Evolutionary conservation across 1,284 basidiomycete species (phyloP).

Genomic region (Malassezia furfur): DNA sequence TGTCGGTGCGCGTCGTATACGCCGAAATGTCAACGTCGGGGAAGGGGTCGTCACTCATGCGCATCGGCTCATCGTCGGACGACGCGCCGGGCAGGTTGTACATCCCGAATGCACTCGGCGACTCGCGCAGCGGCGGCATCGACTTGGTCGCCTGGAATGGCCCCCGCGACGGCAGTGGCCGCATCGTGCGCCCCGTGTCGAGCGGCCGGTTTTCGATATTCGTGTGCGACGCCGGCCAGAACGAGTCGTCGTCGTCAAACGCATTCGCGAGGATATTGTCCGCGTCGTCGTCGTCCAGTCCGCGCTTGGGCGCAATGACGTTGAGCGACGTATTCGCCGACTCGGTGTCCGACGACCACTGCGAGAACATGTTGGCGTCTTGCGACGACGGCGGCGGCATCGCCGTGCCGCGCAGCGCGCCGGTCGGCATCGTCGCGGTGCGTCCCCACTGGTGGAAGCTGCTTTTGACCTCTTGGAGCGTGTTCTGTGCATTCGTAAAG

Average conservation of each 20-base stretch:
- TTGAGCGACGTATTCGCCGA: not conserved
- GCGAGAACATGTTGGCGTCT: not conserved
- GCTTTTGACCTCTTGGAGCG: conserved; percentile 1
- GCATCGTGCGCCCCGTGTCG: not conserved
- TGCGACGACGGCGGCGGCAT: not conserved
- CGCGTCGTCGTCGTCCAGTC: conserved; percentile 7
- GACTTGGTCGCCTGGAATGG: conserved; percentile 8
- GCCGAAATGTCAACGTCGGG: conserved; percentile 11
- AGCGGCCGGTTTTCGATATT: not conserved
- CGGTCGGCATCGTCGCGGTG: conserved; percentile 11
- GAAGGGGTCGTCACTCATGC: not conserved
- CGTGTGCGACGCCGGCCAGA: not conserved
- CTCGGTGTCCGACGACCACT: conserved; percentile 2
- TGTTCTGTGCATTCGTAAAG: conserved; percentile 1
- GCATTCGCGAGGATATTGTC: conserved; percentile 8
- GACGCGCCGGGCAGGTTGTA: not conserved
- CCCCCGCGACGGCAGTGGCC: conserved; percentile 9
- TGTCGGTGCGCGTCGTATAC: conserved; percentile 9
- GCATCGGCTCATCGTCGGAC: not conserved
- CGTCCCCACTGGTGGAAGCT: conserved; percentile 9
- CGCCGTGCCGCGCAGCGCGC: conserved; percentile 4
- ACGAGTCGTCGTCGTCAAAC: conserved; percentile 8
- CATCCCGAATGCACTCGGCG: not conserved
- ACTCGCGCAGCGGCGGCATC: conserved; percentile 8
- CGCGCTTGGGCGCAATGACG: conserved; percentile 1